A percentile compares a stretch with the other conserved stretches of the same genome.
Evolutionary conservation across 345 rosid genomes (phyloP).

Genomic region (Cardamine chenopodiifolia): DNA sequence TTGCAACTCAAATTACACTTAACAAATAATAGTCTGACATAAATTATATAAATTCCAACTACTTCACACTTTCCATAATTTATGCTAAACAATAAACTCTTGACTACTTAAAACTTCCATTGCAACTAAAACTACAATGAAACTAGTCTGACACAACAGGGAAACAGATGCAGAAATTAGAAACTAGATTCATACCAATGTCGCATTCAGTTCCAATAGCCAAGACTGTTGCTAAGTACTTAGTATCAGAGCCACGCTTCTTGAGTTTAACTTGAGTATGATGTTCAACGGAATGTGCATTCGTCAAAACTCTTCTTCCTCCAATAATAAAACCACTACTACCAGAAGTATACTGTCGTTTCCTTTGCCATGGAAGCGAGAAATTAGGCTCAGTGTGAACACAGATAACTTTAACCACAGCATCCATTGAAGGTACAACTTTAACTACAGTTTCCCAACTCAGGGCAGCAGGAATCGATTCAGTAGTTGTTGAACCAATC

Average conservation of each 20-base stretch:
- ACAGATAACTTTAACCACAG: conserved; percentile 92
- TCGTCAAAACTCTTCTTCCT: conserved; percentile 79
- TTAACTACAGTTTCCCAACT: conserved; percentile 74
- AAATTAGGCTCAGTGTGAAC: conserved; percentile 93
- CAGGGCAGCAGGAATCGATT: conserved; percentile 47
- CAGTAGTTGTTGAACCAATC: conserved; percentile 30
- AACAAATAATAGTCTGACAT: not conserved
- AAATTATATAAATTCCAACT: conserved; percentile 13
- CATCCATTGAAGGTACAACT: conserved; percentile 82
- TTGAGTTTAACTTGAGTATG: conserved; percentile 90
- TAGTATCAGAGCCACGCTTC: conserved; percentile 88
- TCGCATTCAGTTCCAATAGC: conserved; percentile 95
- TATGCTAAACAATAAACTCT: not conserved
- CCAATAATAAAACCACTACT: conserved; percentile 81
- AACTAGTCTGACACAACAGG: not conserved
- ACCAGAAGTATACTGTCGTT: conserved; percentile 83
- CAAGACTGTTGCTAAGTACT: conserved; percentile 84
- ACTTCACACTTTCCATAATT: not conserved
- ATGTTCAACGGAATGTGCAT: conserved; percentile 95
- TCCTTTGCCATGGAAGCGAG: conserved; percentile 91
- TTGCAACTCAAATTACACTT: not conserved
- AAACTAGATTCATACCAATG: conserved; percentile 55
- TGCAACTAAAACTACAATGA: not conserved
- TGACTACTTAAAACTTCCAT: not conserved
- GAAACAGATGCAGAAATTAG: not conserved